These are phyloP conservation scores for Corylus heterophylla DNA, from an alignment of 306 rosid species.

Conservation along the genomic window DNA sequence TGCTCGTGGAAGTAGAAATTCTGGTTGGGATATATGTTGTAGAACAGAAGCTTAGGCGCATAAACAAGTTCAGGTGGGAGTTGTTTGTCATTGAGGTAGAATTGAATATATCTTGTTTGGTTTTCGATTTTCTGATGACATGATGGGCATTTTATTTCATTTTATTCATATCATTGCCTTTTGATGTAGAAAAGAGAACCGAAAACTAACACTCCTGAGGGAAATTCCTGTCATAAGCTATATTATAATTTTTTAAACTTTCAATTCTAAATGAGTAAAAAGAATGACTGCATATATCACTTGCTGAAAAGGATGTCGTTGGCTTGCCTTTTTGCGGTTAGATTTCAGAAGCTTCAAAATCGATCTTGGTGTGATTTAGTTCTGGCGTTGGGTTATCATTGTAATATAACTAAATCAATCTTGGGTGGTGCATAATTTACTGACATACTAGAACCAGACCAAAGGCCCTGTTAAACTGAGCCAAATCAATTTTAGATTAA, in stretches of 20 bases:
- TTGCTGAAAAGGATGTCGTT: background rate
- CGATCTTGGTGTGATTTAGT: background rate
- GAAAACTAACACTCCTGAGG: background rate
- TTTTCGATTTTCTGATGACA: background rate
- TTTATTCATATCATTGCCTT: background rate
- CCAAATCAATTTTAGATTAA: background rate
- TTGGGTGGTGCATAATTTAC: background rate
- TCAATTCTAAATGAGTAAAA: background rate
- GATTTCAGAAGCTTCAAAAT: background rate
- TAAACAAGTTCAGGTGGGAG: background rate
- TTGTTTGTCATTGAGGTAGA: background rate
- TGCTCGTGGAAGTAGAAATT: background rate
- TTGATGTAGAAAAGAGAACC: background rate
- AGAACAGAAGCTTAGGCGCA: background rate
- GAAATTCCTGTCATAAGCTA: background rate
- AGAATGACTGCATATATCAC: background rate
- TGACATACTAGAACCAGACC: background rate
- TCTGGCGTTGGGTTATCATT: background rate
- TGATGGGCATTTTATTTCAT: background rate
- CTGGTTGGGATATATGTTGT: background rate
- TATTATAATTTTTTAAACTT: background rate
- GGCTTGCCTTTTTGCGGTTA: background rate
- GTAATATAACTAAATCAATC: background rate
- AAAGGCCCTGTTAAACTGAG: background rate
- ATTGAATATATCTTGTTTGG: background rate